Evolutionary conservation across 306 rosid species (phyloP).

Genomic region (Acmispon strigosus): DNA sequence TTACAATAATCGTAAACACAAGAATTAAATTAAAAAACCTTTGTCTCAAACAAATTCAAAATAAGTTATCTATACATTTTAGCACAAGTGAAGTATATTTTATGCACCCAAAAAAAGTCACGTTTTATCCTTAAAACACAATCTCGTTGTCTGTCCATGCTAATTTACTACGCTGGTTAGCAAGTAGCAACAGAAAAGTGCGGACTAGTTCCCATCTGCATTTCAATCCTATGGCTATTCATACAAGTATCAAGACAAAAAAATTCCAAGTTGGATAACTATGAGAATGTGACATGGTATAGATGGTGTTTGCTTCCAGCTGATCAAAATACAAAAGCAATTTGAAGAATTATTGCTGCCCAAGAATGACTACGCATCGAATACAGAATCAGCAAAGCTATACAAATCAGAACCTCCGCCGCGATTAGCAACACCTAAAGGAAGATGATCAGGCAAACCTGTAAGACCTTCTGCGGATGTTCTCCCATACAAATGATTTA

Average conservation of each 20-base stretch:
- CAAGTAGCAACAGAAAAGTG: not conserved
- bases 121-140: not conserved
- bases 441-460: constrained; percentile 26
- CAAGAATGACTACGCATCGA: constrained; percentile 23
- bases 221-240: not conserved
- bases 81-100: too few species aligned
- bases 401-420: constrained; percentile 46
- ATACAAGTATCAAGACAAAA: too few species aligned
- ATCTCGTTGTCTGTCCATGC: not conserved
- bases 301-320: not conserved
- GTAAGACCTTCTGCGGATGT: constrained; percentile 23
- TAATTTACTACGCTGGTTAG: not conserved
- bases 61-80: too few species aligned
- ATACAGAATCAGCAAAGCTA: constrained; percentile 49
- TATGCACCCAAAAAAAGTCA: too few species aligned
- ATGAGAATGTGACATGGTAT: not conserved
- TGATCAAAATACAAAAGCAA: not conserved
- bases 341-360: constrained; percentile 1
- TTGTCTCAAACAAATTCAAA: too few species aligned
- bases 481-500: constrained; percentile 24
- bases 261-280: not conserved
- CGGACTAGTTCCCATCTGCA: not conserved
- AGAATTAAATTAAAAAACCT: too few species aligned
- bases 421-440: constrained; percentile 15
- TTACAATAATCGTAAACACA: too few species aligned